Base-by-base conservation (phyloP, 2,329 filamentous ascomycete species). In the Diaporthe ampelina region DNA sequence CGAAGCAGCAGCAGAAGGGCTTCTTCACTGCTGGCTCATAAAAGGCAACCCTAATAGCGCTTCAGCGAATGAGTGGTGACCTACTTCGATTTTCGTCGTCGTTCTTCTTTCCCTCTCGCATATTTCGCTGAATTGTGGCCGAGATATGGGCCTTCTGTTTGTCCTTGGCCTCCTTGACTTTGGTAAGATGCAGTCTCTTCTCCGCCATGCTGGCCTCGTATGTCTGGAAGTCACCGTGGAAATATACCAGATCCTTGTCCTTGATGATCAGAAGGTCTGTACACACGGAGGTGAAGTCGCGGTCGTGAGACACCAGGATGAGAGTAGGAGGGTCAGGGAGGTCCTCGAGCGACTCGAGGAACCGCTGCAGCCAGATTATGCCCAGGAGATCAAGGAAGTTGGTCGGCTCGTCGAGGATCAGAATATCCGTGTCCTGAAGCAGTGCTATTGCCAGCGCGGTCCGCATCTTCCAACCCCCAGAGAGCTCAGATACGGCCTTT, bases 361-460 rank as follows among this genome's bases (percentile, higher is more conserved):
- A 92, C 17, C 89, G 88, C 80, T 97, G 93, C 1, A 98, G 86
- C 94, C 95, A 97, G 73, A 97, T 90, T 73, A 97, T 95, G 1
- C 94, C 94, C 0, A 95, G 88, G 0, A 97, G 86, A 79, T 97
- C 94, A 1, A 97, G 88, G 80, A 94, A 97, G 80, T 97, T 97
- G 45, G 94, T 97, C 0, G 95, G 95, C 80, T 97, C 94, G 81
- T 97, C 94, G 2, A 97, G 89, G 68, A 97, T 92, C 74, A 97
- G 86, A 3, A 97, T 90, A 77, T 97, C 94, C 0, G 92, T 90
- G 10, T 92, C 90, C 76, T 95, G 92, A 1, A 94, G 89, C 5
- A 97, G 86, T 0, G 91, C 90, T 4, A 86, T 86, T 3, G 92
- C 92, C 0, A 94, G 86, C 74, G 91, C 86, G 37, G 90, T 90